Base-by-base conservation (phyloP, 176 grass and related monocot genomes). In the Tillandsia leiboldiana region DNA sequence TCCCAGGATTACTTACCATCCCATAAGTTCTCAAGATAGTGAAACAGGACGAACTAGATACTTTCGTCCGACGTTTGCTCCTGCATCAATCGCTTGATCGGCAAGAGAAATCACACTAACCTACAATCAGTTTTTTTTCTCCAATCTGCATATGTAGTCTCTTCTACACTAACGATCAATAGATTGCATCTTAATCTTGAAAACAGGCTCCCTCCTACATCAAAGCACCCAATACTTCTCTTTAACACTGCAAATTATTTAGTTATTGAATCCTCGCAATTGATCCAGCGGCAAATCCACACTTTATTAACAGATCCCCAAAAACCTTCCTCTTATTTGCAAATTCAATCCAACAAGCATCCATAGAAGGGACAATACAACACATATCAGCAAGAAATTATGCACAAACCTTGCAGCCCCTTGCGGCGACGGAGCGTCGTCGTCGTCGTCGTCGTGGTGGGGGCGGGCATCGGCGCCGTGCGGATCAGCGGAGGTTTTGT, bases 401-500 rank as follows among this genome's bases (percentile, higher is more conserved):
- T 23, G 26, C 59, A 67, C 83, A 64, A 63, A 97, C 93, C 86
- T 90, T 20, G 23, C 74, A 73, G 89, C 65, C 33, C 72, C 83
- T 64, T 90, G 81, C 52, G 89, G 87, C 11, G 82, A 89, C 2
- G 86, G 81, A 42, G 84, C 82, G 10, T 87, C 93, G 29, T 90
- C 93, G 17, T 58, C 79, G 47, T 90, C 89, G 72, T 90, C 78
- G 26, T 87, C 93, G 63, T 87, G 81, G 52, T 81, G 78, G 51
- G 87, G 77, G 53, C 92, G 73, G 71, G 86, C 85, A 26, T 77
- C 86, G 67, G 90, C 78, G 67, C 84, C 87, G 79, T 71, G 89
- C 83, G 87, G 86, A 68, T 86, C 83, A 63, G 83, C 93, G 12
- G 89, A 86, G 75, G 89, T 92, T 10, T 82, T 90, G 51, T 73